Percentiles rank a stretch among this genome's conserved stretches.
phyloP scores from a whole-genome alignment of 2,329 filamentous ascomycete genomes.

The Pseudocercospora macadamiae region DNA sequence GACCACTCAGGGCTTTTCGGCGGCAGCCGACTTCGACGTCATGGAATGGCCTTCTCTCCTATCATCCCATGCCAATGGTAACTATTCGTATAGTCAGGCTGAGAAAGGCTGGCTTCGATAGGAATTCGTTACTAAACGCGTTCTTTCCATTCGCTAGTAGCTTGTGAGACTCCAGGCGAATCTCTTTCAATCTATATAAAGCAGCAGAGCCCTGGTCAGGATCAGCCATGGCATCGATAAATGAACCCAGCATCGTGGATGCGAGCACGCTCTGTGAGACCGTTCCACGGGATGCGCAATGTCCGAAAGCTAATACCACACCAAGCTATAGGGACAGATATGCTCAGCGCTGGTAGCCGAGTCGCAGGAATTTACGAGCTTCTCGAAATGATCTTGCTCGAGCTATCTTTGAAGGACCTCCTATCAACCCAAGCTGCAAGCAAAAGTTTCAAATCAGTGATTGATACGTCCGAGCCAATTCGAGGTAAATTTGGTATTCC shows the following conservation, averaged over 20 bases:
- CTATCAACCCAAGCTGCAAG: conserved; percentile 8
- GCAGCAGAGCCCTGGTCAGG: no score
- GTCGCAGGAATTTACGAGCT: conserved; percentile 21
- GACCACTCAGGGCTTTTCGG: not conserved
- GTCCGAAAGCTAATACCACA: not conserved
- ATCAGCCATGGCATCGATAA: not conserved
- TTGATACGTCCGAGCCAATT: conserved; percentile 18
- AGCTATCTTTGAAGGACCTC: conserved; percentile 12
- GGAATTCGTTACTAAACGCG: no score
- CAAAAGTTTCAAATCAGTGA: conserved; percentile 4
- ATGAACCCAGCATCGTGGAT: not conserved
- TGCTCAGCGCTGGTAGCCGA: conserved; percentile 7
- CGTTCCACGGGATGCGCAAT: not conserved
- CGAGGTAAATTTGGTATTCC: conserved; percentile 11
- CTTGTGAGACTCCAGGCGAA: no score
- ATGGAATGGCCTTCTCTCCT: no score
- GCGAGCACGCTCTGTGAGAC: not conserved
- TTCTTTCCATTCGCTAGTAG: no score
- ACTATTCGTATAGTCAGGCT: no score
- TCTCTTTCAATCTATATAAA: no score
- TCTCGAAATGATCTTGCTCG: conserved; percentile 18
- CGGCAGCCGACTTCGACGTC: not conserved
- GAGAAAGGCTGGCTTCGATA: no score
- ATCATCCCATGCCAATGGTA: no score
- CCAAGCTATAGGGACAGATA: not conserved